Base-by-base conservation (phyloP, 2,329 filamentous ascomycete species). In the Cladosporium austrohemisphaericum region DNA sequence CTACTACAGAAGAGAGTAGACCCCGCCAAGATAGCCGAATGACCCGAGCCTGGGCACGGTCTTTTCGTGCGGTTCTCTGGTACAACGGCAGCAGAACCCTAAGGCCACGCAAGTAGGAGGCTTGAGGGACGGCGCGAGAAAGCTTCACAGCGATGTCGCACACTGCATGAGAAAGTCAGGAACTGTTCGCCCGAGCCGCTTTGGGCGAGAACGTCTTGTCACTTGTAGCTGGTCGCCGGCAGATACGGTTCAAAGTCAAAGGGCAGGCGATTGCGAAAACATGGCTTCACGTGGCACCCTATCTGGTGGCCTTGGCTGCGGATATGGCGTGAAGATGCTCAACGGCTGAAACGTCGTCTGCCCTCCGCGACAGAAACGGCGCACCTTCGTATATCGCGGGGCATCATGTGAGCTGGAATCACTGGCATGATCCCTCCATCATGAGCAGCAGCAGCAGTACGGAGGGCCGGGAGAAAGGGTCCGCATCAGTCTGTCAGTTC, bases 171-270 rank as follows among this genome's bases (percentile, higher is more conserved):
- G 25, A 26, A 26, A 11, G 6, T 6, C 25, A 11, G 6, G 25
- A 26, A 26, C 25, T n/a, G n/a, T n/a, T n/a, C n/a, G n/a, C n/a
- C n/a, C n/a, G n/a, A n/a, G n/a, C n/a, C n/a, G n/a, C n/a, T n/a
- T n/a, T n/a, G 11, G 44, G 44, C 44, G 44, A 47, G 44, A 47
- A 29, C 43, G 26, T 10, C 31, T 46, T 36, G 31, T 46, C 33
- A 20, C 5, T 19, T 19, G 33, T 36, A 36, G 16, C 14, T 10
- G n/a, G n/a, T n/a, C n/a, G n/a, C n/a, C n/a, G n/a, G n/a, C n/a
- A n/a, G n/a, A n/a, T n/a, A n/a, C n/a, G n/a, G n/a, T n/a, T n/a
- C n/a, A n/a, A n/a, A n/a, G n/a, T n/a, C 29, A 14, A 5, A 16
- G 22, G 37, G 36, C 22, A 25, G 4, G 10, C 28, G 29, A 44